A percentile compares a stretch with the other conserved stretches of the same genome.
Conservation (phyloP, 768 basidiomycete species). For the Tricholomella constricta region DNA sequence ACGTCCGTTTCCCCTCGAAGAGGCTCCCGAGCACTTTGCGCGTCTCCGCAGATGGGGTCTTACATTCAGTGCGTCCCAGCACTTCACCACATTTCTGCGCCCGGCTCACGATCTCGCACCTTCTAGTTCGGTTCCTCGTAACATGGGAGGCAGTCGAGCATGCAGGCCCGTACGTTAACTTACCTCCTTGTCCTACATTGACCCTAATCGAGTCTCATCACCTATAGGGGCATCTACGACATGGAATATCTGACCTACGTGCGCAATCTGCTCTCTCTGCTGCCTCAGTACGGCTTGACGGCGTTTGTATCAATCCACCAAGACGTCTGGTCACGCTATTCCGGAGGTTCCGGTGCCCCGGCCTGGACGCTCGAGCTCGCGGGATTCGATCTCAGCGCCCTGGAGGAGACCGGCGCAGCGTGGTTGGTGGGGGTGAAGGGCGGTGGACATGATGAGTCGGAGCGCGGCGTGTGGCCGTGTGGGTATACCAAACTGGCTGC, state of each 20-base stretch:
- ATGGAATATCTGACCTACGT: constrained; percentile 81
- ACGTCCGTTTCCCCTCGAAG: constrained; percentile 86
- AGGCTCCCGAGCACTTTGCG: constrained; percentile 84
- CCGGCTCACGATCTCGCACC: neutral
- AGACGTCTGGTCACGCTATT: constrained; percentile 95
- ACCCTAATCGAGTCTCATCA: too few species aligned
- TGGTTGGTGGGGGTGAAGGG: constrained; percentile 83
- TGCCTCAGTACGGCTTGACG: constrained; percentile 71
- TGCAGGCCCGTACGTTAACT: constrained; percentile 76
- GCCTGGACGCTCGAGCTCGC: constrained; percentile 90
- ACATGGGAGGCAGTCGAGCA: constrained; percentile 99
- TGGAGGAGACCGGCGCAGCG: constrained; percentile 85
- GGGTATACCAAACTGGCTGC: constrained; percentile 94
- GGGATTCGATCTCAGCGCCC: constrained; percentile 79
- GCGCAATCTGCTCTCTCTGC: constrained; percentile 60
- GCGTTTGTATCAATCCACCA: constrained; percentile 87
- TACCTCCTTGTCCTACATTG: constrained; percentile 1
- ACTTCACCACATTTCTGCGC: neutral
- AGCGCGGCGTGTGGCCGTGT: constrained; percentile 88
- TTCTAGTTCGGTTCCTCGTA: constrained; percentile 82
- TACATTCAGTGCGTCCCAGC: constrained; percentile 65
- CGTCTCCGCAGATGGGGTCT: constrained; percentile 85
- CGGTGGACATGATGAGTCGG: constrained; percentile 73
- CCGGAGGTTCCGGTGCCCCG: constrained; percentile 94
- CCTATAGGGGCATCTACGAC: constrained; percentile 78